A percentile compares a stretch with the other conserved stretches of the same genome.
These are phyloP conservation scores for Artemisia argyi DNA, from an alignment of 129 eudicot genomes.

Conservation along the genomic window DNA sequence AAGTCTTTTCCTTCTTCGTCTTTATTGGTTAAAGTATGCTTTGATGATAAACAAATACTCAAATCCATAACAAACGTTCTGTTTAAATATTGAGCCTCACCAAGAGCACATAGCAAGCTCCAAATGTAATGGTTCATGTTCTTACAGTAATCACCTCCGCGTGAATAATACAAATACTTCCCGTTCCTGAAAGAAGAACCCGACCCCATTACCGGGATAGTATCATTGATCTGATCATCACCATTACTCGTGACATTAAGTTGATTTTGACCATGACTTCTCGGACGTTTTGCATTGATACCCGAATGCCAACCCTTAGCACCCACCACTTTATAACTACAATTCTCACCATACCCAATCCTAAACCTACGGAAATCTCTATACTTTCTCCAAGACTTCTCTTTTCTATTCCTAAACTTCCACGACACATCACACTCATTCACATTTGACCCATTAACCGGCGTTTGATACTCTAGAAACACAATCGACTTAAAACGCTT, in stretches of 20 bases:
- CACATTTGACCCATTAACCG: slow-evolving; percentile 72
- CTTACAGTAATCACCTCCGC: slow-evolving; percentile 94
- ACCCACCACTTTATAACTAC: slow-evolving; percentile 65
- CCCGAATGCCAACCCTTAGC: slow-evolving; percentile 98
- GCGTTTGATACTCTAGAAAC: slow-evolving; percentile 74
- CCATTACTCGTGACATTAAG: slow-evolving; percentile 34
- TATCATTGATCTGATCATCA: slow-evolving; percentile 88
- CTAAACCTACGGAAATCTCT: slow-evolving; percentile 89
- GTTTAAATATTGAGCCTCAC: slow-evolving; percentile 90
- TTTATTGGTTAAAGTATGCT: slow-evolving; percentile 56
- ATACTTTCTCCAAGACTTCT: slow-evolving; percentile 94
- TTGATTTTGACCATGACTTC: slow-evolving; percentile 18
- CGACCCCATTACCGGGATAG: slow-evolving; percentile 64
- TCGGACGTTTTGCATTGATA: slow-evolving; percentile 66
- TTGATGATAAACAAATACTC: slow-evolving; percentile 67
- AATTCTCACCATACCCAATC: slow-evolving; percentile 63
- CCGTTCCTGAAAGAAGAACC: slow-evolving; percentile 62
- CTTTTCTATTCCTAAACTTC: slow-evolving; percentile 86
- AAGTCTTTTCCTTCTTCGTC: slow-evolving; percentile 96
- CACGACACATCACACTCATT: slow-evolving; percentile 92
- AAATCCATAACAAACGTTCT: slow-evolving; percentile 94
- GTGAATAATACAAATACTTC: slow-evolving; percentile 84
- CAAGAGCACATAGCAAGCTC: slow-evolving; percentile 95
- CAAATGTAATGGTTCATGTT: slow-evolving; percentile 92
- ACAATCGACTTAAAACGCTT: slow-evolving; percentile 69